Evolutionary conservation across 768 basidiomycete genomes (phyloP), one percentile per base, ranked within the genome.

Genomic region (Xerocomus spinulosus): DNA sequence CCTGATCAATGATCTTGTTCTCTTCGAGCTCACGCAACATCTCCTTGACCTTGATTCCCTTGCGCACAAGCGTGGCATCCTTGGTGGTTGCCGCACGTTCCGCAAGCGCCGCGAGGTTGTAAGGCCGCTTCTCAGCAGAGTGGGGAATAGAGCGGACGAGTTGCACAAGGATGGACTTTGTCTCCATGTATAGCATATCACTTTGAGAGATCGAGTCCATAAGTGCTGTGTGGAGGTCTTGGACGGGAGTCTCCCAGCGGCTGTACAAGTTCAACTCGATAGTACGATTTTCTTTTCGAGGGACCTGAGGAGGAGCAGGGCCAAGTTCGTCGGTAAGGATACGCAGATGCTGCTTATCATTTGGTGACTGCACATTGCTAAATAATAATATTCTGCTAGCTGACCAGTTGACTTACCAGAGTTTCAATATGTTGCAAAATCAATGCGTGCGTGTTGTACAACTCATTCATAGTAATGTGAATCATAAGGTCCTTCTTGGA

Each of bases 151-250:
- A 98, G 56, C 96, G 93, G 48, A 99, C 83, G 44, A 98, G 81
- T 66, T 97, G 93, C 26, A 98, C 96, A 57, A 99, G 93, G 63
- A 98, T 98, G 7, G 95, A 97, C 73, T 99, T 99, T 48, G 96
- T 90, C 67, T 99, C 96, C 93, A 98, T 97, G 74, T 98, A 99
- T 25, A 98, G 81, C 83, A 99, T 95, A 70, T 99, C 96, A 64
- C 88, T 88, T 37, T 93, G 92, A 20, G 96, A 97, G 24, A 99
- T 87, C 21, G 92, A 90, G 68, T 94, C 93, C 85, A 98, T 93
- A 48, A 99, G 79, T 1, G 95, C 92, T 36, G 87, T 94, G 54
- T 95, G 91, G 38, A 98, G 85, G 63, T 99, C 96, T 58, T 98
- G 96, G 38, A 99, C 91, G 1, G 96, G 95, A 9, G 93, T 97